Evolutionary conservation across 2,329 filamentous ascomycete genomes (phyloP).

Genomic region (Exserohilum rostratum): DNA sequence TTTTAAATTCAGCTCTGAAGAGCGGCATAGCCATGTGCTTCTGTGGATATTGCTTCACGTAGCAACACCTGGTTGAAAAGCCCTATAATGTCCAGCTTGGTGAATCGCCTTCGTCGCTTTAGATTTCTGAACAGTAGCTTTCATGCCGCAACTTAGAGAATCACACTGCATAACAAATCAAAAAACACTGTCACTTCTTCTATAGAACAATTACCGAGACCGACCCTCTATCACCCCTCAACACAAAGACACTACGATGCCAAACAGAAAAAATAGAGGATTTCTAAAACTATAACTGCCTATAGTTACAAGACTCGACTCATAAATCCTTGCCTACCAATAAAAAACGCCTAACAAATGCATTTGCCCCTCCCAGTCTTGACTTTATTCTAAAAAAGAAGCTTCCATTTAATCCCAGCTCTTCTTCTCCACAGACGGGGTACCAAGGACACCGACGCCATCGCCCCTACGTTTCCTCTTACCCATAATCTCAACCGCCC

Average conservation of each 20-base stretch:
- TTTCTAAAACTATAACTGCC: neutral
- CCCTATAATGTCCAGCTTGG: no score
- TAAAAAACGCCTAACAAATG: slow-evolving; percentile 6
- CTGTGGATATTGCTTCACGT: no score
- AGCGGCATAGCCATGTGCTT: no score
- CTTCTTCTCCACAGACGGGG: slow-evolving; percentile 24
- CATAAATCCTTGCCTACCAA: neutral
- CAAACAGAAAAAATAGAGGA: neutral
- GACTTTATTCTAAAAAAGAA: neutral
- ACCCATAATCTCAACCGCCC: slow-evolving; percentile 62
- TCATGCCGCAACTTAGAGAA: neutral
- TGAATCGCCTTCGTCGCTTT: no score
- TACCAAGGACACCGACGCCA: slow-evolving; percentile 57
- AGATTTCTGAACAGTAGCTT: no score
- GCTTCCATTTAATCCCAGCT: slow-evolving; percentile 17
- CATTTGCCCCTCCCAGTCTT: neutral
- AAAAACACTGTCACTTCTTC: neutral
- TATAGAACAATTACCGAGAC: neutral
- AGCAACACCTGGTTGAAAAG: no score
- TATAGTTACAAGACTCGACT: neutral
- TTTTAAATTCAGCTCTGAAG: no score
- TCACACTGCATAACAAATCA: neutral
- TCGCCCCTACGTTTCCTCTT: slow-evolving; percentile 46
- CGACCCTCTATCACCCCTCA: neutral
- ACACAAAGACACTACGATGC: neutral